Conservation (phyloP, 2,329 filamentous ascomycete species). For the Verticillium isaacii region DNA sequence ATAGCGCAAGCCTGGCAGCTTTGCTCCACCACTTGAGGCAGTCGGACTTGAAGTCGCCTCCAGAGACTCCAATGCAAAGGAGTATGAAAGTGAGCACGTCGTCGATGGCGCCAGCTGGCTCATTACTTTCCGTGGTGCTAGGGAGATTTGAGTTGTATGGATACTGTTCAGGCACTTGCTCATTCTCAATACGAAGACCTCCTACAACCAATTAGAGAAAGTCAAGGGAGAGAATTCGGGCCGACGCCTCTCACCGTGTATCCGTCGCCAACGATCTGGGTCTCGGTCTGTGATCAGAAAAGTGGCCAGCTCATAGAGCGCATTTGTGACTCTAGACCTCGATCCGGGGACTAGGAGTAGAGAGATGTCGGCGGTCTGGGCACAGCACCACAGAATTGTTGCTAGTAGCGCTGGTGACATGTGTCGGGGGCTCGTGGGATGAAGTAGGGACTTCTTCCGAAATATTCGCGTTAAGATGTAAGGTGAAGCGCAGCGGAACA, state of each 20-base stretch:
- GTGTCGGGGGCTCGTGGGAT: conserved; percentile 31
- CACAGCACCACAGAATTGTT: conserved; percentile 42
- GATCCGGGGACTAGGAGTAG: conserved; percentile 34
- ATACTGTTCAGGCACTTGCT: conserved; percentile 19
- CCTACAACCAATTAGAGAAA: conserved; percentile 12
- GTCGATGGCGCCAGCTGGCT: conserved; percentile 29
- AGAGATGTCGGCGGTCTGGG: conserved; percentile 40
- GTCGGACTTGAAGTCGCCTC: conserved; percentile 43
- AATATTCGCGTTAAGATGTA: conserved; percentile 43
- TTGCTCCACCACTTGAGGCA: conserved; percentile 43
- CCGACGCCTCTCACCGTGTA: conserved; percentile 19
- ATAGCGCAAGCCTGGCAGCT: conserved; percentile 30
- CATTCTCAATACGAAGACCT: conserved; percentile 26
- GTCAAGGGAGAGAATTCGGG: too few species aligned
- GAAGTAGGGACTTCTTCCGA: conserved; percentile 36
- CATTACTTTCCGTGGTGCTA: conserved; percentile 24
- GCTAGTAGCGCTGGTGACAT: conserved; percentile 39
- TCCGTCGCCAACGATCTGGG: conserved; percentile 30
- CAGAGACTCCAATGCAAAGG: conserved; percentile 39
- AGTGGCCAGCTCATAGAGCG: conserved; percentile 29
- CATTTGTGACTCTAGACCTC: conserved; percentile 32
- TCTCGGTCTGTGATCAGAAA: conserved; percentile 28
- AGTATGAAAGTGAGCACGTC: conserved; percentile 40
- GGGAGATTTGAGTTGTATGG: conserved; percentile 18
- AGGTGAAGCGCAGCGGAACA: conserved; percentile 39